Evolutionary conservation across 2,329 filamentous ascomycete species (phyloP), one percentile per base, ranked within the genome.

Genomic region (Ceratocystis albifundus): DNA sequence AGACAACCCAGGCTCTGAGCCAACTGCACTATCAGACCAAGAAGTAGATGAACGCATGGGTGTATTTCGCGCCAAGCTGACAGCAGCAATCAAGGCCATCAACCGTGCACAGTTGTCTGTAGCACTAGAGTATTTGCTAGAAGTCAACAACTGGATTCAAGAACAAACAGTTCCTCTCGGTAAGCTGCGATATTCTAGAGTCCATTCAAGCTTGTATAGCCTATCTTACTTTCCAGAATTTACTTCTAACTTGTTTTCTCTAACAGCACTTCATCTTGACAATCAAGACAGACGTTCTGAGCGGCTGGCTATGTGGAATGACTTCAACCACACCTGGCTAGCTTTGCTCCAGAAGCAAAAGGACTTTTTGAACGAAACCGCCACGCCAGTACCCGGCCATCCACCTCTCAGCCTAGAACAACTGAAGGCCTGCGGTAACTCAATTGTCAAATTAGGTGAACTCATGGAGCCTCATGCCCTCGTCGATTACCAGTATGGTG

Each of bases 401-500:
- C 55, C 55, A 8, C 55, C 55, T 30, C 7, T 97, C 71, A 82
- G 83, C 41, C 80, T 83, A 70, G 86, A 88, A 2, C 82, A 80
- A 28, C 80, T 97, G 62, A 85, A 89, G 71, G 86, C 85, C 70
- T 87, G 97, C 83, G 90, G 89, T 12, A 87, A 88, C 65, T 88
- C 96, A 71, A 76, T 99, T 36, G 82, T 96, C 66, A 83, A 86
- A 63, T 80, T 96, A 63, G 96, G 92, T 74, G 91, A 97, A 74
- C 84, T 84, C 63, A 83, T 97, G 69, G 93, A 97, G 75, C 87
- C 88, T 70, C 87, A 95, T 73, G 94, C 94, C n/a, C 78, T 99
- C 61, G 90, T 99, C 10, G 94, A 99, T 77, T 99, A 97, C 74
- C 88, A 97, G 72, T 95, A 96, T 78, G 94, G 94, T 7, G 89